Evolutionary conservation across 2,329 filamentous ascomycete species (phyloP), one percentile per base, ranked within the genome.

Genomic region (Ophiostoma ips): DNA sequence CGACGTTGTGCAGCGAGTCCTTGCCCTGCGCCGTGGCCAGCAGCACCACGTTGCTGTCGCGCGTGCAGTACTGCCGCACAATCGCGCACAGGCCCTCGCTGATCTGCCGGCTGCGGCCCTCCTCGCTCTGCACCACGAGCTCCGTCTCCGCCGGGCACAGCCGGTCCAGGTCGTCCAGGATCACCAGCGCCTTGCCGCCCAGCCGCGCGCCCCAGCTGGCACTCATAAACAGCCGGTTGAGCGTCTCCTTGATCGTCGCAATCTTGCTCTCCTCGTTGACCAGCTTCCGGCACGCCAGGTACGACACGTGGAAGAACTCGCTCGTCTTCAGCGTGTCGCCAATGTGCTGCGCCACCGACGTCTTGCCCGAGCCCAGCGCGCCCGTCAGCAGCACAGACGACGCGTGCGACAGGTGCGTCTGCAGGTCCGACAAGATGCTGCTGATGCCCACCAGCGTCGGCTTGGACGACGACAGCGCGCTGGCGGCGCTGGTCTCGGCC

Each of bases 111-210:
- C 89, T 96, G 55, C 90, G 79, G 16, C 87, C 87, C 60, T 98
- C 96, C 58, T 96, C 88, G 53, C 88, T 89, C 54, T 87, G 87
- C 5, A 94, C 86, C 64, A 95, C 87, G 12, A 98, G 73, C 63
- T 98, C 92, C 0, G 89, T 95, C 66, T 98, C 94, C 1, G 82
- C 83, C 0, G 92, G 90, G 61, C 90, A 96, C 1, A 98, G 72
- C 60, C 87, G 87, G 65, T 98, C 92, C 7, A 98, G 68, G 60
- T 98, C 92, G 60, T 98, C 92, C 2, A 98, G 71, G 46, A 98
- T 79, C 18, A 98, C 85, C 3, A 96, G 63, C 0, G 89, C 78
- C 55, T 79, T 82, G 5, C 92, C 92, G 19, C 88, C 89, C 1
- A 92, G 73, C 53, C 90, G 77, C 34, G 90, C 87, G 35, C 87